These are phyloP conservation scores for Colletotrichum siamense DNA, from an alignment of 2,329 filamentous ascomycete genomes.

Conservation along the genomic window DNA sequence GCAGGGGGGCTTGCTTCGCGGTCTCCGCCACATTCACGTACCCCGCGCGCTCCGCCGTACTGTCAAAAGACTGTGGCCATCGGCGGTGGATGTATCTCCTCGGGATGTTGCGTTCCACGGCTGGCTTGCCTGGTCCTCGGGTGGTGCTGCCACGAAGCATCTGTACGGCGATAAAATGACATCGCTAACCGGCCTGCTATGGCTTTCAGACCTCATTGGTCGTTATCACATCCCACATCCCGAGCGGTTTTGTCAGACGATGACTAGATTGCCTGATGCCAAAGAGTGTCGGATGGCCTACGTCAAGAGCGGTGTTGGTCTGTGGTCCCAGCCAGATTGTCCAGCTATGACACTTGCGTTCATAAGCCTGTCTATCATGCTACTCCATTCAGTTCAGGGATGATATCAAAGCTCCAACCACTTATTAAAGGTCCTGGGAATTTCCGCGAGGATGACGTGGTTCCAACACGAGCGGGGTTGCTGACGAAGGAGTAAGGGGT, in stretches of 20 bases:
- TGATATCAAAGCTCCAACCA: no score
- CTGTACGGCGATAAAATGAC: neutral
- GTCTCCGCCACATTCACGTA: neutral
- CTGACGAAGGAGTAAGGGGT: slow-evolving; percentile 18
- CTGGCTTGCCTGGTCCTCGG: fast-evolving
- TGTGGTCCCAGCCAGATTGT: neutral
- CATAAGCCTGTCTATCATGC: slow-evolving; percentile 27
- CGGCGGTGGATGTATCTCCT: neutral
- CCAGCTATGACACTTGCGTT: slow-evolving; percentile 28
- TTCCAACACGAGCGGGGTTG: slow-evolving; percentile 36
- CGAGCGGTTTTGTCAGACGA: neutral
- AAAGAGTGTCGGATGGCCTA: slow-evolving; percentile 28
- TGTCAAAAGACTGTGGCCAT: fast-evolving
- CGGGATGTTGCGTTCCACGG: fast-evolving
- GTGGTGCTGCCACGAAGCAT: neutral
- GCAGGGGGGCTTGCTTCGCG: neutral
- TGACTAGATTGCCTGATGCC: fast-evolving
- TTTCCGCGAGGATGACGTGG: no score
- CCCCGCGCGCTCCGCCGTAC: no score
- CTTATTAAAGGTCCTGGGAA: no score
- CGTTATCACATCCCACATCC: neutral
- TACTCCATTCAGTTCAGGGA: neutral
- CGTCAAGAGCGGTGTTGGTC: slow-evolving; percentile 1
- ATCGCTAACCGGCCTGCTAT: neutral
- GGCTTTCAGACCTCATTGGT: neutral